Percentiles rank a stretch among this genome's conserved stretches.
Conservation (phyloP, 305 asterid species). For the Fraxinus greggii region DNA sequence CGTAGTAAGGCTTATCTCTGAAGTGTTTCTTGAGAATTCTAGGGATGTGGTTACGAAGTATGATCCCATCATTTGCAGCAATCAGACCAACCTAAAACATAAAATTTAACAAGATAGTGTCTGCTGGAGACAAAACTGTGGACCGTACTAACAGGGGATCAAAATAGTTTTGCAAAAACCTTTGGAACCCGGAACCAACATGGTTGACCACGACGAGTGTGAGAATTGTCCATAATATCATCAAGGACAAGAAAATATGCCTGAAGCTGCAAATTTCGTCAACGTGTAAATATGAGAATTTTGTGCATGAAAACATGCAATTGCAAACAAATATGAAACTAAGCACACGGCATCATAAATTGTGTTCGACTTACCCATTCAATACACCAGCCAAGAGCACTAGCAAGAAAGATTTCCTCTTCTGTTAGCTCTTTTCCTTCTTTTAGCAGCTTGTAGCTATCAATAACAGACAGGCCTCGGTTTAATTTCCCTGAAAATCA, state of each 20-base stretch:
- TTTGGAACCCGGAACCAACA: constrained; percentile 80
- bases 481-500: constrained; percentile 79
- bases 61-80: constrained; percentile 78
- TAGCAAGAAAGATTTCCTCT: constrained; percentile 72
- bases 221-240: constrained; percentile 86
- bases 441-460: constrained; percentile 77
- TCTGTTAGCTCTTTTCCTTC: constrained; percentile 66
- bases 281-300: constrained; percentile 19
- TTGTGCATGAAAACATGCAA: neutral
- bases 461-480: constrained; percentile 89
- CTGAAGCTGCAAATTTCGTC: constrained; percentile 65
- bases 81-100: constrained; percentile 78
- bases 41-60: constrained; percentile 87
- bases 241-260: constrained; percentile 95
- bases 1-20: constrained; percentile 70
- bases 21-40: constrained; percentile 94
- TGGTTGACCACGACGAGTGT: constrained; percentile 89
- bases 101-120: constrained; percentile 22
- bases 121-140: constrained; percentile 8
- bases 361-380: constrained; percentile 74
- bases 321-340: constrained; percentile 7
- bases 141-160: neutral
- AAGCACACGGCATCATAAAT: neutral
- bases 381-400: constrained; percentile 93
- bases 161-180: constrained; percentile 41